Evolutionary conservation across 257 asterid genomes (phyloP), one percentile per base, ranked within the genome.

Genomic region (Buddleja alternifolia): DNA sequence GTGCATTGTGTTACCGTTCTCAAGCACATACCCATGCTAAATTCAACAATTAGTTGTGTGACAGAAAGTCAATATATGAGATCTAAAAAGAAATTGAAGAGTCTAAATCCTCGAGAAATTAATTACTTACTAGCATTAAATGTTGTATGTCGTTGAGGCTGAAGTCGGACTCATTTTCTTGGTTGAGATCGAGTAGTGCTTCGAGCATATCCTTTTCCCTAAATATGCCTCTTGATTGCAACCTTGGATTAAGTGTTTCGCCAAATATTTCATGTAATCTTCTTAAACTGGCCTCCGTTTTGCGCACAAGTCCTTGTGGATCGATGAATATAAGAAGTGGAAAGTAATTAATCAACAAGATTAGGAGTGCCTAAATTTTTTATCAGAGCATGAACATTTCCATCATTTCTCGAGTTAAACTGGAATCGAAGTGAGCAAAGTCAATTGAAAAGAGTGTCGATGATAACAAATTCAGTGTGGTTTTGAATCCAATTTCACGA

Each of bases 191-290:
- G 10, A 73, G 63, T 2, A 78, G 77, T 2, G 34, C 65, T 60
- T 78, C 55, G n/a, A 78, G 58, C 40, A 70, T 17, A 47, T 73
- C 77, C 3, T 46, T 29, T 16, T 25, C 73, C 68, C 58, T 64
- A 7, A 14, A 4, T 4, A 46, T n/a, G n/a, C n/a, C n/a, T n/a
- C n/a, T n/a, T n/a, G 7, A 56, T 67, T n/a, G 11, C 58, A 32
- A 7, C 23, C 83, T 40, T 44, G 58, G 20, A 29, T 51, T 14
- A 17, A 76, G 70, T 20, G 70, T 76, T 2, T 45, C 53, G 0
- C 67, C 70, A 44, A 71, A 60, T 19, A 32, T 66, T 10, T 8
- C 63, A 24, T 57, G 19, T 45, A 75, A 3, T 10, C 64, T 67
- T 4, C 53, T 40, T 8, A 44, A 16, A 8, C 29, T 53, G 6